Percentiles rank a stretch among this genome's conserved stretches.
Conservation (phyloP, 352 stramenopile genomes). For the Globisporangium okanoganense region DNA sequence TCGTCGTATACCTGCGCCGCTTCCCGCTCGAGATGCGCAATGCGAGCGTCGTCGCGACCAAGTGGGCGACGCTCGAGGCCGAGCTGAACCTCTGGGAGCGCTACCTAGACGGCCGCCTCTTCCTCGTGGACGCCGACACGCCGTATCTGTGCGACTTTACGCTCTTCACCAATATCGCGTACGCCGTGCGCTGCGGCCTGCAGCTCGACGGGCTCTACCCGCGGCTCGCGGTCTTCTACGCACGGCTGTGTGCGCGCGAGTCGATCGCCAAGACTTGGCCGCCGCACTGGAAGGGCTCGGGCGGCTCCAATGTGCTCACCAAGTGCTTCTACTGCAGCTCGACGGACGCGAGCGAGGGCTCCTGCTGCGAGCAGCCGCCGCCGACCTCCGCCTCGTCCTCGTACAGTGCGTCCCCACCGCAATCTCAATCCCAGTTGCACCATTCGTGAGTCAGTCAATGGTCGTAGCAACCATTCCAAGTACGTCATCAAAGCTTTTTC, state of each 20-base stretch:
- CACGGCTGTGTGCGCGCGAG: conserved; percentile 58
- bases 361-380: conserved; percentile 5
- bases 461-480: background rate
- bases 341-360: conserved; percentile 17
- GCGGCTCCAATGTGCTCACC: conserved; percentile 72
- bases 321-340: conserved; percentile 68
- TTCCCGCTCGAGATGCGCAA: conserved; percentile 62
- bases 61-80: conserved; percentile 62
- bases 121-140: conserved; percentile 53
- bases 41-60: conserved; percentile 51
- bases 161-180: conserved; percentile 85
- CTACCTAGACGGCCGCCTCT: conserved; percentile 57
- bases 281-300: conserved; percentile 77
- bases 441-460: background rate
- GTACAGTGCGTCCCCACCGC: conserved; percentile 3
- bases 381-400: background rate
- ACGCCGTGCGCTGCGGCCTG: conserved; percentile 79
- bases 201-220: conserved; percentile 81
- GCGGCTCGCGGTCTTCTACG: conserved; percentile 74
- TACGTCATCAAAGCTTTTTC: background rate
- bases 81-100: conserved; percentile 78
- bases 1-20: conserved; percentile 77
- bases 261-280: conserved; percentile 81
- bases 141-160: conserved; percentile 79
- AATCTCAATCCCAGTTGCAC: background rate